phyloP scores from a whole-genome alignment of 441 rosid species.

The Gossypium gossypioides region DNA sequence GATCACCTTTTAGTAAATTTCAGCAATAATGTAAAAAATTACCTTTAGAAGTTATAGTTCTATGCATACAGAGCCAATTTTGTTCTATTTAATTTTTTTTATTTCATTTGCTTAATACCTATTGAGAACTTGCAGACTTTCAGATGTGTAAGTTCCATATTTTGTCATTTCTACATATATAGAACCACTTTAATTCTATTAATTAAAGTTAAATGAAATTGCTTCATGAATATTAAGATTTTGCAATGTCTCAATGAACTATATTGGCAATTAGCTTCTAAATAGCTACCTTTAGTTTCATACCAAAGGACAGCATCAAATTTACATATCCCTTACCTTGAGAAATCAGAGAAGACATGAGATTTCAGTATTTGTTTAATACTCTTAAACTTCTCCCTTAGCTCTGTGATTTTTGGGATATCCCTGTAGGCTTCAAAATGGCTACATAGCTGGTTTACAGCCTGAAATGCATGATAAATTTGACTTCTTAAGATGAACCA shows the following conservation, averaged over 20 bases:
- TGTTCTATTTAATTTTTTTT: background rate
- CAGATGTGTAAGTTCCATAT: background rate
- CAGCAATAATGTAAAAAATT: background rate
- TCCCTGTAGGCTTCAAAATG: slow-evolving; percentile 98
- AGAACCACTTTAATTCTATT: background rate
- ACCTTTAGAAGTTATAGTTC: background rate
- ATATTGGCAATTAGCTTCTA: slow-evolving; percentile 13
- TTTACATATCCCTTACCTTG: slow-evolving; percentile 50
- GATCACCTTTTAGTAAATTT: background rate
- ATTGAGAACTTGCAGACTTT: background rate
- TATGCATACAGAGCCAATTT: background rate
- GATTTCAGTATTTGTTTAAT: slow-evolving; percentile 95
- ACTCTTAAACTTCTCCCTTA: slow-evolving; percentile 86
- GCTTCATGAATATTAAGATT: background rate
- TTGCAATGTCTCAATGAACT: background rate
- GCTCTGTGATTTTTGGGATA: slow-evolving; percentile 94
- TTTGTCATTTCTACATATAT: background rate
- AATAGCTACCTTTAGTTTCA: slow-evolving; percentile 7
- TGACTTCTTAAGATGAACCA: slow-evolving; percentile 11
- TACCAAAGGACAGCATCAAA: background rate
- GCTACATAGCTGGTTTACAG: slow-evolving; percentile 91
- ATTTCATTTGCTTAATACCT: background rate
- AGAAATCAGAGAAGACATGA: slow-evolving; percentile 88
- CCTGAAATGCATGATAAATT: slow-evolving; percentile 51
- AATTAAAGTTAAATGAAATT: background rate